Base-by-base conservation (phyloP, 192 early-diverging fungal species). In the Powellomyces hirtus region DNA sequence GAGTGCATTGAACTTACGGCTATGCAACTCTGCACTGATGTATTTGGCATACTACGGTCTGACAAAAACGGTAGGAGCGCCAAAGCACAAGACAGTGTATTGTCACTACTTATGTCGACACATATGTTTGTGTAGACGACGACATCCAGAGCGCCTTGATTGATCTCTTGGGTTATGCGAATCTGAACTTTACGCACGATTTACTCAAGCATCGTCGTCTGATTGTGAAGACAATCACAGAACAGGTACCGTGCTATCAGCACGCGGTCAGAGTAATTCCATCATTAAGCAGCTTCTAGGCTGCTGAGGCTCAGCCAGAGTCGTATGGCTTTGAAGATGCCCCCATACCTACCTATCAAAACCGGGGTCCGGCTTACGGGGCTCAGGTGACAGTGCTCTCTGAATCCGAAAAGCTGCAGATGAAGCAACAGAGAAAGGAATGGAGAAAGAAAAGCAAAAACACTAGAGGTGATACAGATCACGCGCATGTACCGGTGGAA, bases 111-210 rank as follows among this genome's bases (percentile, higher is more conserved):
- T 27, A 5, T 3, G 18, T 14, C 26, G 29, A 2, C 38, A 24
- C 5, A 49, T 14, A 5, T 49, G 5, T 3, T 2, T 14, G n/a
- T 10, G 31, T 55, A 24, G 80, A 81, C 51, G 86, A 90, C 34
- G 79, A 84, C 13, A 87, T 94, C 38, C 84, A 92, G 70, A 79
- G 66, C 34, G 76, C 70, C 6, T 72, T 94, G 13, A 75, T 92
- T 3, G 91, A 92, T 72, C 75, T 90, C 0, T 63, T 94, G 20
- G 92, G 92, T 5, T 91, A 80, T 68, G 81, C 82, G 13, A 88
- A 87, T 61, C 74, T 94, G 38, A 85, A 89, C 33, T 88, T 94
- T 53, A 83, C 91, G 30, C 66, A 77, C 0, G 72, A 70, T 0
- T 76, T 94, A 0, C 59, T 92, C 4, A 46, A 74, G 0, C 79